Percentiles rank a stretch among this genome's conserved stretches.
Conservation (phyloP, 306 rosid species). For the Fragaria vesca region DNA sequence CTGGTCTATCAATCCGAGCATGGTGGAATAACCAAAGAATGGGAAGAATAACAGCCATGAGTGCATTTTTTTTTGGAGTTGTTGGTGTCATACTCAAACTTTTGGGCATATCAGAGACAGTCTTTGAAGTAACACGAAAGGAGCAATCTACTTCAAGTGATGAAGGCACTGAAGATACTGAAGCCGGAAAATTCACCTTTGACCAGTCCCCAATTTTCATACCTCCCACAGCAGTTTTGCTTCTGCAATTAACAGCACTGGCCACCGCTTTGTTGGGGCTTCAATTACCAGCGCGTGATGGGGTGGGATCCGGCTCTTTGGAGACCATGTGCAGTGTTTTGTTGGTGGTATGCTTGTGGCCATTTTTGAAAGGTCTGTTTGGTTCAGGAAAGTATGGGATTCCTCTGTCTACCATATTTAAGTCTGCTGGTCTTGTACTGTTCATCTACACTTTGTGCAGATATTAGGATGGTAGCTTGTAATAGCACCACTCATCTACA, state of each 20-base stretch:
- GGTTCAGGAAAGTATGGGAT: conserved; percentile 55
- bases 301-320: conserved; percentile 35
- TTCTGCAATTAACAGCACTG: conserved; percentile 46
- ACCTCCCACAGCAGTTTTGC: conserved; percentile 57
- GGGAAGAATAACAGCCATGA: conserved; percentile 40
- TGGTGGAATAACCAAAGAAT: conserved; percentile 84
- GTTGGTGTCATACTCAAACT: conserved; percentile 38
- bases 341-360: conserved; percentile 48
- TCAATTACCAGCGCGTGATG: conserved; percentile 7
- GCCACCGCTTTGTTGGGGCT: conserved; percentile 28
- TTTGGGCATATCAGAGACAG: conserved; percentile 40
- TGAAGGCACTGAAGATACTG: background rate
- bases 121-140: conserved; percentile 60
- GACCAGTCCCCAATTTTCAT: conserved; percentile 51
- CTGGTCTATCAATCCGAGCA: conserved; percentile 41
- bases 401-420: conserved; percentile 46
- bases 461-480: conserved; percentile 3
- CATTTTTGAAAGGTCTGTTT: conserved; percentile 63
- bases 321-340: conserved; percentile 46
- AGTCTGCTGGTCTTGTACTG: conserved; percentile 35
- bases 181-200: conserved; percentile 45
- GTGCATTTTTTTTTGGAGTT: conserved; percentile 44
- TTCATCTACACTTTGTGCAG: conserved; percentile 40
- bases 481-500: no score
- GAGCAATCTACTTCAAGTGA: conserved; percentile 27